Base-by-base conservation (phyloP, 176 grass and related monocot genomes). In the Oryza punctata region DNA sequence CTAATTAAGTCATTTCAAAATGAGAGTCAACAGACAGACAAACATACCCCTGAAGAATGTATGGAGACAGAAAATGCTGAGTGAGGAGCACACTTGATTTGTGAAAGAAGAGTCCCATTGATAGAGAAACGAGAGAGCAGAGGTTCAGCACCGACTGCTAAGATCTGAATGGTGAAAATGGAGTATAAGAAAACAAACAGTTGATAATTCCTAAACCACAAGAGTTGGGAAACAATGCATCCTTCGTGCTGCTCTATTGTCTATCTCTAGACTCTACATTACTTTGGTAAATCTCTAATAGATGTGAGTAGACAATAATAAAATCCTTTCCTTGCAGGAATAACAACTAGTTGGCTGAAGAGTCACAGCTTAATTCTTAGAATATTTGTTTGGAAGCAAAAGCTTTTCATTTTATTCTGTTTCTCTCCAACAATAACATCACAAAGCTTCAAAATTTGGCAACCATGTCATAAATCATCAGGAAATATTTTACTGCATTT, bases 71-170 rank as follows among this genome's bases (percentile, higher is more conserved):
- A 98, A 88, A 98, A 98, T 32, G 91, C 87, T 6, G 91, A 98
- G 16, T 78, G 84, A 76, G 89, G 91, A 69, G 96, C 96, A 40
- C 96, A 98, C 67, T 98, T 96, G 78, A 98, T 90, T 96, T 96
- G 91, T 13, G 87, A 96, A 89, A 94, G 87, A 91, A 88, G 81
- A 50, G 64, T 28, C 49, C 93, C 89, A 19, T 89, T 92, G 67
- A 99, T 92, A 66, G 91, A 85, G 65, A 93, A 90, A 77, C 85
- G 91, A 59, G 83, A 89, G 13, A 99, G 91, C 33, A 85, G 28
- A 75, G 87, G 96, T 57, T 98, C 96, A 80, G 92, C 89, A 67
- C 93, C 96, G 64, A 92, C 91, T n/a, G 85, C 91, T 64, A 99
- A 72, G 82, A 99, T 89, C 96, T 96, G 83, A 90, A 78, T 67